phyloP scores from a whole-genome alignment of 305 asterid genomes.

The Rubia tinctorum region DNA sequence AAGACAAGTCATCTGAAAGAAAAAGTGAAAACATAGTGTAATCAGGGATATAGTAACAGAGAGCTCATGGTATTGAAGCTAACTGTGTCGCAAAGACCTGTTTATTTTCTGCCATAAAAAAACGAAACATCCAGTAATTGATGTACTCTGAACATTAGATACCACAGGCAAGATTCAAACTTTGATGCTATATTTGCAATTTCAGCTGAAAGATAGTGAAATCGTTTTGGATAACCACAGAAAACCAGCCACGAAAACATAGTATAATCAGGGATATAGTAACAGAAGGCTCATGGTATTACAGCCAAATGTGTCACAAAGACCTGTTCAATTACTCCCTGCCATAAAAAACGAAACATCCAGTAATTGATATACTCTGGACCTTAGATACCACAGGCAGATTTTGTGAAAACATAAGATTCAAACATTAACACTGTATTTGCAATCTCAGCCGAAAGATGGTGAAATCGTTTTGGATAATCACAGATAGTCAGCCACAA shows the following conservation, averaged over 20 bases:
- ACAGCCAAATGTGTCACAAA: slow-evolving; percentile 72
- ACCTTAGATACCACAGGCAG: slow-evolving; percentile 48
- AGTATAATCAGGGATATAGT: background rate
- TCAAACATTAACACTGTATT: too few relatives aligned
- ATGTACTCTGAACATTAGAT: slow-evolving; percentile 43
- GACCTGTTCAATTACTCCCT: slow-evolving; percentile 39
- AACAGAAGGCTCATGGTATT: slow-evolving; percentile 44
- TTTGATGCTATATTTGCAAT: slow-evolving; percentile 14
- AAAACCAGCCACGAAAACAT: slow-evolving; percentile 8
- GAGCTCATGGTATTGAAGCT: slow-evolving; percentile 37
- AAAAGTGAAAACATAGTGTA: background rate
- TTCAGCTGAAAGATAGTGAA: slow-evolving; percentile 43
- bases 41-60: slow-evolving; percentile 31
- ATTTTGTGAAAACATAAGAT: background rate
- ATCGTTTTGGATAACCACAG: slow-evolving; percentile 21
- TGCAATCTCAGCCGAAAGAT: slow-evolving; percentile 42
- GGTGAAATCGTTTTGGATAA: slow-evolving; percentile 27
- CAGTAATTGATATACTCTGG: slow-evolving; percentile 32
- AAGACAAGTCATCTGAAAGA: background rate
- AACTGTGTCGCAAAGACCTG: slow-evolving; percentile 81
- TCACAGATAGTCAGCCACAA: slow-evolving; percentile 18
- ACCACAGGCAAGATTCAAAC: too few relatives aligned
- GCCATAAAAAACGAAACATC: slow-evolving; percentile 39
- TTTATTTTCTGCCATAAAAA: slow-evolving; percentile 34
- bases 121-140: slow-evolving; percentile 35